Percentiles rank a stretch among this genome's conserved stretches.
These are phyloP conservation scores for Anthracocystis panici-leucophaei DNA, from an alignment of 1,284 basidiomycete species.

Conservation along the genomic window DNA sequence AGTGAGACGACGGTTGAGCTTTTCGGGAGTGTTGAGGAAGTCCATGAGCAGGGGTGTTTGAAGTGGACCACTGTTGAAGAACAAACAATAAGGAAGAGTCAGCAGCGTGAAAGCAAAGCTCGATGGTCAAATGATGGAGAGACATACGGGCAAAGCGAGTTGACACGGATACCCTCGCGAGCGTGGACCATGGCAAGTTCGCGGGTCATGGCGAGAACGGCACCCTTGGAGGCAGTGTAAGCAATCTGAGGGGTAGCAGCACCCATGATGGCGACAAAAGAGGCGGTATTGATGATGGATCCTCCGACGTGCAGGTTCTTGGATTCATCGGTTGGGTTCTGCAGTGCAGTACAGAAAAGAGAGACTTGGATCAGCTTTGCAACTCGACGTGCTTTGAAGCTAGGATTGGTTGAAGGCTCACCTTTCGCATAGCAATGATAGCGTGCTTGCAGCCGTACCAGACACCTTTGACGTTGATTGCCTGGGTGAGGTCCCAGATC, in stretches of 20 bases:
- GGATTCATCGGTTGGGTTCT: slow-evolving; percentile 79
- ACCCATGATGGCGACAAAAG: slow-evolving; percentile 91
- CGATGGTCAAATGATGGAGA: background rate
- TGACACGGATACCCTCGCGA: slow-evolving; percentile 92
- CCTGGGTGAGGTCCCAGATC: slow-evolving; percentile 82
- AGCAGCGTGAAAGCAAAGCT: background rate
- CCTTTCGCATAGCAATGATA: slow-evolving; percentile 89
- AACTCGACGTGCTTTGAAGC: background rate
- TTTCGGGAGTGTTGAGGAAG: slow-evolving; percentile 96
- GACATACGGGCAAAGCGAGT: slow-evolving; percentile 84
- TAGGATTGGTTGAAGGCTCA: background rate
- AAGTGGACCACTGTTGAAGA: slow-evolving; percentile 71
- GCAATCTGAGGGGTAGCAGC: slow-evolving; percentile 96
- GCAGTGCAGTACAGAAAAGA: background rate
- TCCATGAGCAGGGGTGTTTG: slow-evolving; percentile 89
- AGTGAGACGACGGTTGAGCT: slow-evolving; percentile 86
- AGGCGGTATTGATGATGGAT: slow-evolving; percentile 96
- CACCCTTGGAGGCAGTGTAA: slow-evolving; percentile 80
- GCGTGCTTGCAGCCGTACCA: slow-evolving; percentile 98
- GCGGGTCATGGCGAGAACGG: slow-evolving; percentile 95
- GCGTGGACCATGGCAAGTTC: slow-evolving; percentile 98
- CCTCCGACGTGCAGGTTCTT: slow-evolving; percentile 86
- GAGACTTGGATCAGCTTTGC: background rate
- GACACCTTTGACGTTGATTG: slow-evolving; percentile 95
- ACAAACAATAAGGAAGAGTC: background rate